These are phyloP conservation scores for Septoria petroselini DNA, from an alignment of 2,329 filamentous ascomycete genomes.

Conservation along the genomic window DNA sequence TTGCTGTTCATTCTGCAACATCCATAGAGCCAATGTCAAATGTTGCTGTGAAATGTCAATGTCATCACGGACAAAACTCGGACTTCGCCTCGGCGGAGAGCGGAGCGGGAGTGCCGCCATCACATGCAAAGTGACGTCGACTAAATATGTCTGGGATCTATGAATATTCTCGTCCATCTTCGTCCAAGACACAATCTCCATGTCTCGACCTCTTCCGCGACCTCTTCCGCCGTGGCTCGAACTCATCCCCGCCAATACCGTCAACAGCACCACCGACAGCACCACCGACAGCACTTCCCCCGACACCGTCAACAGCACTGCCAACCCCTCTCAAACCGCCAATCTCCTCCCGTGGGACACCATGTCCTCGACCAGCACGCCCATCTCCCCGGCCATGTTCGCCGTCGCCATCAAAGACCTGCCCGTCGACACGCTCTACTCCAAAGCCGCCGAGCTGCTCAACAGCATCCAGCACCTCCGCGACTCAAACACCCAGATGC, in stretches of 20 bases:
- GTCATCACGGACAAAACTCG: neutral
- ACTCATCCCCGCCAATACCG: slow-evolving; percentile 11
- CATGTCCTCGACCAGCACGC: slow-evolving; percentile 22
- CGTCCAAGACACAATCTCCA: slow-evolving; percentile 1
- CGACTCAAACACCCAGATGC: slow-evolving; percentile 69
- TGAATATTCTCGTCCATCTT: neutral
- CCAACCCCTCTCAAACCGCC: slow-evolving; percentile 15
- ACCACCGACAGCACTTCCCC: neutral
- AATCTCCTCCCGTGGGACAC: slow-evolving; percentile 21
- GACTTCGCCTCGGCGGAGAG: neutral
- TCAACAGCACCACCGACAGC: slow-evolving; percentile 1
- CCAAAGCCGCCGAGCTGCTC: slow-evolving; percentile 72
- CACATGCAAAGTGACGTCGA: slow-evolving; percentile 2
- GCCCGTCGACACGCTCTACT: slow-evolving; percentile 63
- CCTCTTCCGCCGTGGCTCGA: slow-evolving; percentile 20
- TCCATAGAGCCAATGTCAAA: no score
- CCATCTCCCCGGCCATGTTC: slow-evolving; percentile 36
- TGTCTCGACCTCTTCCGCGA: slow-evolving; percentile 17
- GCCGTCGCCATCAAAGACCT: slow-evolving; percentile 63
- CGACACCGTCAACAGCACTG: neutral
- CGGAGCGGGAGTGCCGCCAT: neutral
- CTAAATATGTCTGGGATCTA: neutral
- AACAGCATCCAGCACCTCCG: slow-evolving; percentile 72
- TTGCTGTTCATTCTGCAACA: neutral
- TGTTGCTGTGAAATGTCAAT: no score